A percentile compares a stretch with the other conserved stretches of the same genome.
These are phyloP conservation scores for Emydomyces testavorans DNA, from an alignment of 2,329 filamentous ascomycete species.

Conservation along the genomic window DNA sequence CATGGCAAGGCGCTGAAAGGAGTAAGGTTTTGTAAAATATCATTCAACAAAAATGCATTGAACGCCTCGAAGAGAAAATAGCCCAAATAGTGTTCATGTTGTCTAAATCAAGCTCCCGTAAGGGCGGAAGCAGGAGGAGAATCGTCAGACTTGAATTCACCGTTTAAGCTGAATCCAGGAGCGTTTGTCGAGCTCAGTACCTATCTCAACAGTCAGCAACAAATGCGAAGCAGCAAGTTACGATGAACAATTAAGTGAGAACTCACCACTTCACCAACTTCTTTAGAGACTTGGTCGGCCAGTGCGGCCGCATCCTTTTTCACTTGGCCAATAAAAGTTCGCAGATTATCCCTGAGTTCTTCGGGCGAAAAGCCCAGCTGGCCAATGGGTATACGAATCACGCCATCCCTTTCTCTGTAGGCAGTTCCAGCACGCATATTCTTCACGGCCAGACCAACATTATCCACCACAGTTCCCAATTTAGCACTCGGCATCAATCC, in stretches of 20 bases:
- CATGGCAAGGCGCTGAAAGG: slow-evolving; percentile 21
- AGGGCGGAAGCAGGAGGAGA: slow-evolving; percentile 44
- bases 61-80: slow-evolving; percentile 30
- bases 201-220: slow-evolving; percentile 40
- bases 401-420: slow-evolving; percentile 75
- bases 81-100: slow-evolving; percentile 13
- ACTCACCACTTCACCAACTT: slow-evolving; percentile 58
- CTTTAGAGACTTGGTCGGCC: slow-evolving; percentile 55
- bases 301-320: slow-evolving; percentile 63
- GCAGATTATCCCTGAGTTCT: slow-evolving; percentile 74
- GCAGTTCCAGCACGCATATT: slow-evolving; percentile 74
- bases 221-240: neutral
- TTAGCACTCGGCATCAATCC: slow-evolving; percentile 88
- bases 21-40: slow-evolving; percentile 27
- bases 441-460: slow-evolving; percentile 61
- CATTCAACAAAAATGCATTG: slow-evolving; percentile 19
- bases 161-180: slow-evolving; percentile 77
- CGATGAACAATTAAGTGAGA: neutral
- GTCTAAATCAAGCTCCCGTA: slow-evolving; percentile 29
- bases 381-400: slow-evolving; percentile 79
- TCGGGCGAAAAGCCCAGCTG: slow-evolving; percentile 82
- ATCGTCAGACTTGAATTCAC: slow-evolving; percentile 56
- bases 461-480: slow-evolving; percentile 75
- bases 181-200: slow-evolving; percentile 80
- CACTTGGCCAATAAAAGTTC: slow-evolving; percentile 59